Conservation (phyloP, 164 flowering plant genomes). For the Amborella trichopoda region DNA sequence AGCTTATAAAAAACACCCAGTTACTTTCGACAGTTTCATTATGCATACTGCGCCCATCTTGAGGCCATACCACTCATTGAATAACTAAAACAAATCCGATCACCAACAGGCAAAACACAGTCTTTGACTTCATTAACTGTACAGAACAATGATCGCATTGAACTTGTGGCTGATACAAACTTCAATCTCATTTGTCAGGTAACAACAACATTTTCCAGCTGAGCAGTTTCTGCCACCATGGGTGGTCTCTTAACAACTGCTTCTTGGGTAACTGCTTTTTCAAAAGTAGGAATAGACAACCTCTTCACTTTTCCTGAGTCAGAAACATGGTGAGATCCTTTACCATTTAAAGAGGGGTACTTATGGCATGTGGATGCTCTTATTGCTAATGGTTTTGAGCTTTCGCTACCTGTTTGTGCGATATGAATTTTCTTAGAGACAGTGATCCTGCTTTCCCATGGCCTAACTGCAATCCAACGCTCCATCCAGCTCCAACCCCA, state of each 20-base stretch:
- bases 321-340: slow-evolving; percentile 10
- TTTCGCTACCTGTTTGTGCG: slow-evolving; percentile 20
- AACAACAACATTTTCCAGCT: no score
- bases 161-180: no score
- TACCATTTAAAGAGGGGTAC: slow-evolving; percentile 25
- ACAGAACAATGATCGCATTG: no score
- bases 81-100: no score
- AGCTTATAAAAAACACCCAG: no score
- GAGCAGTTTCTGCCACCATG: no score
- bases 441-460: slow-evolving; percentile 71
- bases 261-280: slow-evolving; percentile 17
- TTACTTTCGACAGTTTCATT: no score
- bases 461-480: slow-evolving; percentile 89
- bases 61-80: no score
- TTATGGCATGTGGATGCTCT: slow-evolving; percentile 25
- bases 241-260: slow-evolving; percentile 14
- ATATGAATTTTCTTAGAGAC: slow-evolving; percentile 34
- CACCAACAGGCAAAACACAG: no score
- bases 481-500: slow-evolving; percentile 99
- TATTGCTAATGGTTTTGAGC: slow-evolving; percentile 5
- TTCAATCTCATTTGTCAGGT: no score
- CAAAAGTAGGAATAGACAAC: slow-evolving; percentile 31
- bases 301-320: slow-evolving; percentile 27
- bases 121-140: no score
- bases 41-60: no score